phyloP scores from a whole-genome alignment of 306 rosid species.

The Albizia julibrissin region DNA sequence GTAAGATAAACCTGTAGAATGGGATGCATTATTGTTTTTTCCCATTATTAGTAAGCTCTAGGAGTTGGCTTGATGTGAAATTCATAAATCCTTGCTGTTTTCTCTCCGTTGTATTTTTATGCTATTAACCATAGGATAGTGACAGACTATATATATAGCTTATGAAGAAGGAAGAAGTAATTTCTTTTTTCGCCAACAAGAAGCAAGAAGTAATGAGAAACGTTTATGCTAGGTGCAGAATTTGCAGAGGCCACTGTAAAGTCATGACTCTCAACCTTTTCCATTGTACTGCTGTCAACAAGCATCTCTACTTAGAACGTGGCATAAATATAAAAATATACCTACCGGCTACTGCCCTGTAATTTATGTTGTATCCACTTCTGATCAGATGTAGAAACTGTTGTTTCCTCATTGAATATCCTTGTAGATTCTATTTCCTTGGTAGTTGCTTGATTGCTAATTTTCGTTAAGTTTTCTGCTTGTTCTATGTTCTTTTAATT shows the following conservation, averaged over 20 bases:
- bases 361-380: background rate
- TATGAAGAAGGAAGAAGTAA: background rate
- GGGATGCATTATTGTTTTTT: constrained; percentile 12
- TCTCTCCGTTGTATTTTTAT: background rate
- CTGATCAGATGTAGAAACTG: background rate
- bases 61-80: background rate
- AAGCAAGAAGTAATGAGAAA: background rate
- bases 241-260: background rate
- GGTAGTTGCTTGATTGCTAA: background rate
- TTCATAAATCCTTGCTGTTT: background rate
- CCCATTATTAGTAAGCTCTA: background rate
- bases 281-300: background rate
- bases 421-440: background rate
- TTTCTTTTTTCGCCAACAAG: background rate
- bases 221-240: background rate
- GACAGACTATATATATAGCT: background rate
- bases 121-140: background rate
- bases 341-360: background rate
- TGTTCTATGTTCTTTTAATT: background rate
- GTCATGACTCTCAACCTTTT: background rate
- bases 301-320: background rate
- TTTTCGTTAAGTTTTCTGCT: background rate
- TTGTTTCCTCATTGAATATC: background rate
- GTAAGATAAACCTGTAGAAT: background rate
- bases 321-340: background rate